Evolutionary conservation across 805 yeast species (phyloP).

Genomic region (Hanseniaspora opuntiae): DNA sequence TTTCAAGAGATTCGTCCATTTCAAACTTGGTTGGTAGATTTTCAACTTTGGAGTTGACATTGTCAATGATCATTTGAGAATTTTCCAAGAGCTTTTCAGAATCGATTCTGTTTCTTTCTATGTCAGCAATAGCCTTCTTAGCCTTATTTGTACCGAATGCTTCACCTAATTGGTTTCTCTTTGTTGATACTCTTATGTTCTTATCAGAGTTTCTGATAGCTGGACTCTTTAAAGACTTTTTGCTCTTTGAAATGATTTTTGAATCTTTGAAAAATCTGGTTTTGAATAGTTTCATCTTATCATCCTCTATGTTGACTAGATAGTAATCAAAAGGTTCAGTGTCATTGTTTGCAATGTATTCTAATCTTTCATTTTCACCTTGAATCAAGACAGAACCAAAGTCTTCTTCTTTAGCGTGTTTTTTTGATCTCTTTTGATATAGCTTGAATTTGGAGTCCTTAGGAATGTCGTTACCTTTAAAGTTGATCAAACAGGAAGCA

Average conservation of each 20-base stretch:
- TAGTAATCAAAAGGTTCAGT: slow-evolving; percentile 37
- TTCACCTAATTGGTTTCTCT: slow-evolving; percentile 79
- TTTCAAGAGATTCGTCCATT: slow-evolving; percentile 47
- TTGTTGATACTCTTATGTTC: slow-evolving; percentile 34
- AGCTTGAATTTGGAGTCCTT: slow-evolving; percentile 46
- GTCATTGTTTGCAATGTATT: slow-evolving; percentile 36
- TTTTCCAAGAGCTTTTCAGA: slow-evolving; percentile 61
- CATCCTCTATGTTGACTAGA: slow-evolving; percentile 67
- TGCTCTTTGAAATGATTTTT: slow-evolving; percentile 48
- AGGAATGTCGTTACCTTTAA: slow-evolving; percentile 62
- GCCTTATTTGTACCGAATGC: slow-evolving; percentile 96
- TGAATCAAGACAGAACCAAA: slow-evolving; percentile 41
- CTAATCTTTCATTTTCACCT: slow-evolving; percentile 64
- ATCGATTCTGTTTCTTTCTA: slow-evolving; percentile 75
- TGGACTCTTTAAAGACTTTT: slow-evolving; percentile 48
- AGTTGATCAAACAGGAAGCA: slow-evolving; percentile 8
- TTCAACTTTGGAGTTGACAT: slow-evolving; percentile 55
- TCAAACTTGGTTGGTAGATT: slow-evolving; percentile 60
- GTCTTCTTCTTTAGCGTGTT: slow-evolving; percentile 17
- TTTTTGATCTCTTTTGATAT: slow-evolving; percentile 32
- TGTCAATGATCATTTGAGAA: slow-evolving; percentile 71
- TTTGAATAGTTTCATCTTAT: slow-evolving; percentile 49
- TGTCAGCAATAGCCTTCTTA: slow-evolving; percentile 70
- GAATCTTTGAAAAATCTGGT: slow-evolving; percentile 47
- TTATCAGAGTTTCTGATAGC: slow-evolving; percentile 41